phyloP scores from a whole-genome alignment of 73 alveolate genomes.

The Paramecium tetraurelia region DNA sequence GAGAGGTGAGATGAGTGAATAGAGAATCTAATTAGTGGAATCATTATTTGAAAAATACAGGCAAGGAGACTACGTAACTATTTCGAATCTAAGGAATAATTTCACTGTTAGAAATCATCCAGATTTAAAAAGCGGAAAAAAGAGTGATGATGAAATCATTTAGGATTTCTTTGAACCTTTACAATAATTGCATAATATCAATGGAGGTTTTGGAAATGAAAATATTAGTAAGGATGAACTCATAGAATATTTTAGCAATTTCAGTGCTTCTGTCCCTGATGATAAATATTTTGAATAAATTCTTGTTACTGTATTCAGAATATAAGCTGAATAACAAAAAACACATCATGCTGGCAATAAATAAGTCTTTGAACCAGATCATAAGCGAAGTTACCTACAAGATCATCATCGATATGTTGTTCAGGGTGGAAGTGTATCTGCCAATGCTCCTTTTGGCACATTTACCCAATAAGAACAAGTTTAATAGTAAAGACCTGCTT shows the following conservation, averaged over 20 bases:
- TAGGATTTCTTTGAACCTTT: slow-evolving; percentile 60
- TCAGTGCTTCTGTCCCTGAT: slow-evolving; percentile 54
- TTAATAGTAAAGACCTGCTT: not conserved
- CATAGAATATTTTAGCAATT: slow-evolving; percentile 51
- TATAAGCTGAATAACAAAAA: not conserved
- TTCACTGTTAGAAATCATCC: slow-evolving; percentile 88
- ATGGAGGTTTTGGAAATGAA: slow-evolving; percentile 49
- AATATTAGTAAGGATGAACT: slow-evolving; percentile 48
- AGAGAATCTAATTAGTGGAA: slow-evolving; percentile 60
- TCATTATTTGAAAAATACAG: slow-evolving; percentile 75
- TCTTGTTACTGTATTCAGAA: not conserved
- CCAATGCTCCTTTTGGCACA: slow-evolving; percentile 85
- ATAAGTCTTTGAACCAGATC: slow-evolving; percentile 66
- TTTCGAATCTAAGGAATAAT: slow-evolving; percentile 82
- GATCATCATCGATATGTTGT: slow-evolving; percentile 63
- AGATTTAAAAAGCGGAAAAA: slow-evolving; percentile 82
- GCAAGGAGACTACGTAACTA: slow-evolving; percentile 75
- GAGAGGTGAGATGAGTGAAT: slow-evolving; percentile 69
- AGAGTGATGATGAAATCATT: slow-evolving; percentile 77
- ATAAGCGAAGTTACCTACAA: slow-evolving; percentile 46
- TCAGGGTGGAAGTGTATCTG: slow-evolving; percentile 57
- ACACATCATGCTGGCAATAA: slow-evolving; percentile 60
- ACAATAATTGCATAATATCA: slow-evolving; percentile 48
- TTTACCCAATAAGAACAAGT: slow-evolving; percentile 14
- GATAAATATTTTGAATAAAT: slow-evolving; percentile 58